Percentiles rank a stretch among this genome's conserved stretches.
Evolutionary conservation across 2,329 filamentous ascomycete genomes (phyloP).

Genomic region (Fusarium zealandicum): DNA sequence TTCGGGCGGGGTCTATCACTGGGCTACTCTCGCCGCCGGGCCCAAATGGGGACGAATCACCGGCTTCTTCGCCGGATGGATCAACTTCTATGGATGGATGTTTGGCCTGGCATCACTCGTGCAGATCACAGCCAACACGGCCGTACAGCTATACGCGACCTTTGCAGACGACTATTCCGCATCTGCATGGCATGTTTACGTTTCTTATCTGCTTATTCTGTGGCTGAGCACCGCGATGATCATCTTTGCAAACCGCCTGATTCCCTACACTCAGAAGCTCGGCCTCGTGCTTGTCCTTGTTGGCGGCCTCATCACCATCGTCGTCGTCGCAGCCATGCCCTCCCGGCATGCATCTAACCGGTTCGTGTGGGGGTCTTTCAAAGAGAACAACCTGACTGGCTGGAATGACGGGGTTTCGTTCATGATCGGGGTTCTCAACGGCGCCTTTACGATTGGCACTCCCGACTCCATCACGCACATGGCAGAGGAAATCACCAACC

Average conservation of each 20-base stretch:
- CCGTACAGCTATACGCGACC: conserved; percentile 37
- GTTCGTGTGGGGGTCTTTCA: conserved; percentile 37
- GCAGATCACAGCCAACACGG: conserved; percentile 36
- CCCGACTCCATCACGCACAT: conserved; percentile 39
- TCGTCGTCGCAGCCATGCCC: conserved; percentile 34
- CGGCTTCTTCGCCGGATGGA: conserved; percentile 39
- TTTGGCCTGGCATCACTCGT: conserved; percentile 38
- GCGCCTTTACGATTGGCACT: conserved; percentile 38
- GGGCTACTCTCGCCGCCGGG: conserved; percentile 36
- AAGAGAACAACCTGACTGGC: conserved; percentile 37
- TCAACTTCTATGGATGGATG: conserved; percentile 43
- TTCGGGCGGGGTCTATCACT: conserved; percentile 38
- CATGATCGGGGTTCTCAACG: conserved; percentile 37
- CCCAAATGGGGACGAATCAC: conserved; percentile 36
- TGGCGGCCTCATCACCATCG: conserved; percentile 36
- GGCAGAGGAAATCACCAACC: conserved; percentile 36
- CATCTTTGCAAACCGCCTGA: conserved; percentile 36
- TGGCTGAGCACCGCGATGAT: conserved; percentile 33
- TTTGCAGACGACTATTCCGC: conserved; percentile 17
- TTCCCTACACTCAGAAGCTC: conserved; percentile 38
- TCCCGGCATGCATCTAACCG: conserved; percentile 27
- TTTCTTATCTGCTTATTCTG: conserved; percentile 33
- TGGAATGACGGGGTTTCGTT: conserved; percentile 39
- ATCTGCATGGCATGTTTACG: conserved; percentile 36
- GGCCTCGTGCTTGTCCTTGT: conserved; percentile 33